phyloP scores from a whole-genome alignment of 1,139 yeast genomes.

The Blastobotrys aristatus region DNA sequence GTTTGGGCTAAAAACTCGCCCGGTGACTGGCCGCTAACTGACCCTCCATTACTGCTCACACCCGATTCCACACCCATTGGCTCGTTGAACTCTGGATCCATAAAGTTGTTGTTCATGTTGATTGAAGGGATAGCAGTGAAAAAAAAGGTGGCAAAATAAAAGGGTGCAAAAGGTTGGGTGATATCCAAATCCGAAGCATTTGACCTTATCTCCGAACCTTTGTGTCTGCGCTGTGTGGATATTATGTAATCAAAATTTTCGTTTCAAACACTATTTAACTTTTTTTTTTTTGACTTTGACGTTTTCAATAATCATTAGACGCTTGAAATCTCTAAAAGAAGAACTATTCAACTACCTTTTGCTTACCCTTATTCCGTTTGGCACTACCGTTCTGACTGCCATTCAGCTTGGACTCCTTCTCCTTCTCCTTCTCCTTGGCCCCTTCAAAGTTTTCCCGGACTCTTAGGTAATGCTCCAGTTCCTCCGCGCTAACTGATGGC shows the following conservation, averaged over 20 bases:
- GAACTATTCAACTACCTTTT: slow-evolving; percentile 2
- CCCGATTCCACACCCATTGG: background rate
- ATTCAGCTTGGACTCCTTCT: background rate
- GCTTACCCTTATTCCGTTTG: slow-evolving; percentile 2
- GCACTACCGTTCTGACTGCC: background rate
- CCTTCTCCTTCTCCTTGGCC: slow-evolving; percentile 20
- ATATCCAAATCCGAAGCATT: background rate
- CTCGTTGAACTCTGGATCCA: background rate
- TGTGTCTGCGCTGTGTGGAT: no score
- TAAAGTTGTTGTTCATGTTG: background rate
- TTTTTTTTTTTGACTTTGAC: background rate
- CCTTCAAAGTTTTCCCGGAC: slow-evolving; percentile 75
- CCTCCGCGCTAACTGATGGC: slow-evolving; percentile 88
- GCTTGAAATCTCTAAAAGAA: no score
- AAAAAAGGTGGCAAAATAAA: background rate
- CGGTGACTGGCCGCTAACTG: slow-evolving; percentile 2
- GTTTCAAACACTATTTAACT: no score
- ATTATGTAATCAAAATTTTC: no score
- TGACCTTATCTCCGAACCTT: background rate
- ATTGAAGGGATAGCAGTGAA: background rate
- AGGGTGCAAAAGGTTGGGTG: background rate
- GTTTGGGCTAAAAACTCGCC: slow-evolving; percentile 1
- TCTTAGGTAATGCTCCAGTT: slow-evolving; percentile 69
- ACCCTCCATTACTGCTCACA: background rate
- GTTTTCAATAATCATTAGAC: background rate